These are phyloP conservation scores for Trichoderma gamsii DNA, from an alignment of 495 filamentous ascomycete species.

Conservation along the genomic window DNA sequence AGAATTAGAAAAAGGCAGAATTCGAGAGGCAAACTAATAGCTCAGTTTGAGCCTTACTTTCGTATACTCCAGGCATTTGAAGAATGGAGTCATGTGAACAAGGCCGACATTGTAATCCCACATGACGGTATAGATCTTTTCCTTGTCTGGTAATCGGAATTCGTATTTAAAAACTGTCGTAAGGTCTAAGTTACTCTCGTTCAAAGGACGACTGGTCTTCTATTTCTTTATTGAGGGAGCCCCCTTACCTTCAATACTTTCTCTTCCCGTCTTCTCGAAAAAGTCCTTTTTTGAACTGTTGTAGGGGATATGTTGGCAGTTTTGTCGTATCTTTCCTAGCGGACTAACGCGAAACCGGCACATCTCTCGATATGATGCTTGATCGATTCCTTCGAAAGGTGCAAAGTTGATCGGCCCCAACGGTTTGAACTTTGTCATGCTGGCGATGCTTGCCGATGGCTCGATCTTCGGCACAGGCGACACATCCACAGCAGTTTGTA, in stretches of 20 bases:
- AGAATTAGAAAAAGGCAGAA: neutral
- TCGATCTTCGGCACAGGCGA: neutral
- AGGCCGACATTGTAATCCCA: conserved; percentile 98
- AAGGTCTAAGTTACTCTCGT: neutral
- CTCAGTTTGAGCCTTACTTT: conserved; percentile 53
- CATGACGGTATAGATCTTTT: conserved; percentile 68
- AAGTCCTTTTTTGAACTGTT: conserved; percentile 89
- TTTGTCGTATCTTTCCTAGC: conserved; percentile 60
- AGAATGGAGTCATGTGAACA: conserved; percentile 89
- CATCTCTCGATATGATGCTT: conserved; percentile 49
- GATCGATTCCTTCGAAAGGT: conserved; percentile 58
- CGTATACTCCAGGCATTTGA: conserved; percentile 78
- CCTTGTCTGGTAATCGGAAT: conserved; percentile 67
- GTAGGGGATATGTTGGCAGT: conserved; percentile 79
- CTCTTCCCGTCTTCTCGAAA: conserved; percentile 73
- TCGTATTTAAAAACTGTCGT: conserved; percentile 78
- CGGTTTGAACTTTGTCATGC: conserved; percentile 49
- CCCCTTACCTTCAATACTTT: conserved; percentile 76
- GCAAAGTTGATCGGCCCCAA: conserved; percentile 60
- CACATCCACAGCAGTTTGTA: neutral
- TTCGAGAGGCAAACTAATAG: neutral
- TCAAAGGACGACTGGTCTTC: neutral
- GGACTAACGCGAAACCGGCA: conserved; percentile 59
- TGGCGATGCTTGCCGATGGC: conserved; percentile 52
- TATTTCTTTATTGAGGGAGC: neutral